Conservation (phyloP, 108 stramenopile genomes). For the Parietichytrium sp. region DNA sequence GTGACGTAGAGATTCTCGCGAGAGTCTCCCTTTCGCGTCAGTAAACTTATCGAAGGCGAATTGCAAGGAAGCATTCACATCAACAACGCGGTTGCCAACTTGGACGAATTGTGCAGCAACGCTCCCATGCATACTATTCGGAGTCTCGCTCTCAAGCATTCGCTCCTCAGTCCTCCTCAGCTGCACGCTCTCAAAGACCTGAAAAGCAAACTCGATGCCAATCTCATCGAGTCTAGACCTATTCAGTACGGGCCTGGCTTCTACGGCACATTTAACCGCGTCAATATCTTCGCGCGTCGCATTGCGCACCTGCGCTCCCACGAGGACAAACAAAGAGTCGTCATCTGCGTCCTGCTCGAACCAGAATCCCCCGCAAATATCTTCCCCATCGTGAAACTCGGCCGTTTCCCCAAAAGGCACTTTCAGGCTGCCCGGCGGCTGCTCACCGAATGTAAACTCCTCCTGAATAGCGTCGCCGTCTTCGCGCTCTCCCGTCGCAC, state of each 20-base stretch:
- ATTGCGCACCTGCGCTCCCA: background rate
- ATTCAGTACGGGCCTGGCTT: background rate
- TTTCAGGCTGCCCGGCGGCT: constrained; percentile 14
- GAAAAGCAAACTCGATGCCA: background rate
- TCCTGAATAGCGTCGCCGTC: background rate
- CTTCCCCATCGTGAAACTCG: constrained; percentile 1
- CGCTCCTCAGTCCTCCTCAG: background rate
- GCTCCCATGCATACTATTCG: no score
- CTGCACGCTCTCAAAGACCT: background rate
- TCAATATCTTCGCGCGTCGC: background rate
- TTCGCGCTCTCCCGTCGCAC: background rate
- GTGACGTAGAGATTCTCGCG: background rate
- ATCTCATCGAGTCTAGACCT: background rate
- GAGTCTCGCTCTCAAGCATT: constrained; percentile 14
- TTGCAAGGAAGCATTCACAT: constrained; percentile 2
- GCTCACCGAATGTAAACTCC: background rate
- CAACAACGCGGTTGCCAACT: constrained; percentile 9
- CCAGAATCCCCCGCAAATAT: constrained; percentile 9
- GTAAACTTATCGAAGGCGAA: background rate
- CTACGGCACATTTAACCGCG: background rate
- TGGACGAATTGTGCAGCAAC: constrained; percentile 3
- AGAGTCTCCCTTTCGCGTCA: background rate
- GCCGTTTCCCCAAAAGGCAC: background rate
- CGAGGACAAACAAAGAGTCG: background rate
- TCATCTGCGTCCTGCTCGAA: background rate